Base-by-base conservation (phyloP, 2,329 filamentous ascomycete genomes). In the Fusarium sp. region DNA sequence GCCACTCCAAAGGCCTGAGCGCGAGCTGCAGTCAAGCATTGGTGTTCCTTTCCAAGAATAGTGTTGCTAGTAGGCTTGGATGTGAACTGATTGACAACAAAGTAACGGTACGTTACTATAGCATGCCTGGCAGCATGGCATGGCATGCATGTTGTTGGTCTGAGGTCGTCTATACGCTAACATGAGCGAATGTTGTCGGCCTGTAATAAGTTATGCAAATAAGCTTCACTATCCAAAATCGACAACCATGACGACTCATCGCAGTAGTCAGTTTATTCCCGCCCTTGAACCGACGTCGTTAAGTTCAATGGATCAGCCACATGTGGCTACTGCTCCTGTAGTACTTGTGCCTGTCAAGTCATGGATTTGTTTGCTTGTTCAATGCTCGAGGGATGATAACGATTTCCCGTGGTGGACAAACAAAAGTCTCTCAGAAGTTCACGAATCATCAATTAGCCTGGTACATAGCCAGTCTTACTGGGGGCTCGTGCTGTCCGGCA, bases 1-100 rank as follows among this genome's bases (percentile, higher is more conserved):
- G 67, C 67, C 67, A 71, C 67, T 27, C 10, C 10, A 40, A 24
- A 45, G 32, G 10, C 53, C 41, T 29, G 32, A 64, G 49, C 47
- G 27, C 24, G 29, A n/a, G 34, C 20, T 44, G 37, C 32, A 49
- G 52, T 25, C 27, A 47, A 40, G 34, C 24, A 55, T 20, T 57
- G 16, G 20, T 52, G 14, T 40, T 22, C 29, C 29, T 47, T 45
- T 54, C 32, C 9, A 18, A 37, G 12, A 60, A 32, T 53, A 41
- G 29, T 46, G 37, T 25, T 66, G 37, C 27, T 48, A 20, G 29
- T 34, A 22, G 24, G 30, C 40, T 29, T 27, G 44, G 54, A 41
- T 42, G 42, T 11, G 37, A 24, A 20, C 25, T n/a, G 30, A 37
- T 47, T 16, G 37, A 42, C 27, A 32, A 40, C 24, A 25, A 52